Percentiles rank a stretch among this genome's conserved stretches.
Evolutionary conservation across 306 rosid genomes (phyloP).

Genomic region (Spatholobus suberectus): DNA sequence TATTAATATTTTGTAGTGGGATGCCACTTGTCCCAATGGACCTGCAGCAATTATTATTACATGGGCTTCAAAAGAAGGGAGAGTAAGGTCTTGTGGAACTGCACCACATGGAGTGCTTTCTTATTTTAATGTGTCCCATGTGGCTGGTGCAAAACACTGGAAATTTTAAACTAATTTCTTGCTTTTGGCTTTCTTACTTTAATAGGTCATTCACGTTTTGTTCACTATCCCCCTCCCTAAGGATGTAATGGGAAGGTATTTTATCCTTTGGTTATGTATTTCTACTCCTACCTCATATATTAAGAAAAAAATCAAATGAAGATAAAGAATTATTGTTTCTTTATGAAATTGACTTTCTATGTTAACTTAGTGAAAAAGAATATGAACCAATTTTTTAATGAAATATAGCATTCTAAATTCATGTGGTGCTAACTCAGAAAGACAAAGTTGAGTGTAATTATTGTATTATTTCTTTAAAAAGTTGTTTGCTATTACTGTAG

Average conservation of each 20-base stretch:
- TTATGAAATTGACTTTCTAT: neutral
- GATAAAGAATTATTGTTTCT: neutral
- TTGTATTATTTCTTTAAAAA: constrained; percentile 3
- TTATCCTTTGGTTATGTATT: neutral
- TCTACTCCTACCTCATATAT: neutral
- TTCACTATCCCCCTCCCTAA: neutral
- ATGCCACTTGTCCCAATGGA: neutral
- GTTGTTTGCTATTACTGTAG: neutral
- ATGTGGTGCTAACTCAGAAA: neutral
- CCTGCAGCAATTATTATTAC: neutral
- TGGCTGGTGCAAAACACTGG: neutral
- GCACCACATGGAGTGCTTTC: constrained; percentile 1
- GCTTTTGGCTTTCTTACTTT: constrained; percentile 12
- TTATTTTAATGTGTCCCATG: neutral
- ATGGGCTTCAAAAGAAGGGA: neutral
- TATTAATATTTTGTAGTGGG: neutral
- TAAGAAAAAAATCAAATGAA: neutral
- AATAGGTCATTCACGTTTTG: neutral
- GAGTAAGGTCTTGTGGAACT: neutral
- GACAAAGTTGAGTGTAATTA: neutral
- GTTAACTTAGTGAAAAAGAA: neutral
- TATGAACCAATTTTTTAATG: neutral
- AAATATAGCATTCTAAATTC: neutral
- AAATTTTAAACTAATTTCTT: neutral
- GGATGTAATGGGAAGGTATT: neutral